A percentile compares a stretch with the other conserved stretches of the same genome.
phyloP scores from a whole-genome alignment of 495 filamentous ascomycete species.

The Trichoderma asperelloides region DNA sequence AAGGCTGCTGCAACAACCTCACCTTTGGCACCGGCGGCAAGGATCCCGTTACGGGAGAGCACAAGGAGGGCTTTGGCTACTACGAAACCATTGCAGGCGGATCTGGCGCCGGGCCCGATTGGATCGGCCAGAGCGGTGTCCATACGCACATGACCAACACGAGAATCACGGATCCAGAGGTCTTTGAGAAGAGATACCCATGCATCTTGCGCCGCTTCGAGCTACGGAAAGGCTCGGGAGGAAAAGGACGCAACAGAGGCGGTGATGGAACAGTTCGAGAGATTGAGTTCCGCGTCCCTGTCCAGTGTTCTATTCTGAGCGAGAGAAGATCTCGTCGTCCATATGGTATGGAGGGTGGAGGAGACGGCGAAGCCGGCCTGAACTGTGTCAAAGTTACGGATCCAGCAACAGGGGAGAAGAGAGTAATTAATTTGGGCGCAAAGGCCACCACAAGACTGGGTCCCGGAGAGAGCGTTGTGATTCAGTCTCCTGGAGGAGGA shows the following conservation, averaged over 20 bases:
- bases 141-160: constrained; percentile 99
- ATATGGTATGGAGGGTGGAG: constrained; percentile 80
- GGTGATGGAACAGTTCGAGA: constrained; percentile 88
- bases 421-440: constrained; percentile 72
- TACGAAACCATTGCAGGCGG: constrained; percentile 96
- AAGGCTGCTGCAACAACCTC: constrained; percentile 93
- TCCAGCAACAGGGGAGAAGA: constrained; percentile 31
- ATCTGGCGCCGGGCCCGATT: constrained; percentile 74
- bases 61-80: constrained; percentile 80
- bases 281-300: constrained; percentile 88
- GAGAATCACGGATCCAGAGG: constrained; percentile 87
- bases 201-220: constrained; percentile 77
- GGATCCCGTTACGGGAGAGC: constrained; percentile 46
- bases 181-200: constrained; percentile 95
- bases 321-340: constrained; percentile 80
- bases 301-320: constrained; percentile 80
- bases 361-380: constrained; percentile 65
- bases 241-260: constrained; percentile 64
- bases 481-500: constrained; percentile 62
- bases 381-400: constrained; percentile 41
- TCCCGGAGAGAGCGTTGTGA: constrained; percentile 77
- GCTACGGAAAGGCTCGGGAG: constrained; percentile 59
- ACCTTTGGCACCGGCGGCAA: constrained; percentile 78
- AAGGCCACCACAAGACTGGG: constrained; percentile 80
- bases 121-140: constrained; percentile 83